Percentiles rank a stretch among this genome's conserved stretches.
These are phyloP conservation scores for Starmerella vaccinii DNA, from an alignment of 805 yeast genomes.

Conservation along the genomic window DNA sequence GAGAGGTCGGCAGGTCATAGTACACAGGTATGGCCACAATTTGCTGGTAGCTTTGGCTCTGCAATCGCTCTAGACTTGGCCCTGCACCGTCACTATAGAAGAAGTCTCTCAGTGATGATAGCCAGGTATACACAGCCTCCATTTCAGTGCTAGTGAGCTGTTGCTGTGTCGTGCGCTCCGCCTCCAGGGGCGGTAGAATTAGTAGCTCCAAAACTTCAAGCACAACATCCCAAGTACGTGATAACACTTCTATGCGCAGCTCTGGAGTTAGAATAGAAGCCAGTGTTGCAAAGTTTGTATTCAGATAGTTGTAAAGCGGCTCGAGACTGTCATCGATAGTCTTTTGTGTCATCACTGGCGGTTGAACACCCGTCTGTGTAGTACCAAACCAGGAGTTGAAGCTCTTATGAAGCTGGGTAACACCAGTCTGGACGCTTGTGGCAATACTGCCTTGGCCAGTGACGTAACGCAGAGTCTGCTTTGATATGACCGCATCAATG, in stretches of 20 bases:
- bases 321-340: constrained; percentile 50
- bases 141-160: constrained; percentile 51
- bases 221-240: constrained; percentile 71
- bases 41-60: constrained; percentile 53
- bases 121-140: constrained; percentile 62
- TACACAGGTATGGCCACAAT: constrained; percentile 53
- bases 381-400: constrained; percentile 30
- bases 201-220: constrained; percentile 59
- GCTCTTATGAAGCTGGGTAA: constrained; percentile 23
- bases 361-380: neutral
- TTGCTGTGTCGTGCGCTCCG: constrained; percentile 26
- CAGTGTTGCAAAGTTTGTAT: constrained; percentile 53
- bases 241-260: constrained; percentile 53
- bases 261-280: constrained; percentile 49
- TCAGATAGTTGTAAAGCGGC: constrained; percentile 66
- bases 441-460: constrained; percentile 29
- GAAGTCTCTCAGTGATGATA: constrained; percentile 57
- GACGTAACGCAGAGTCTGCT: constrained; percentile 42
- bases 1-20: constrained; percentile 43
- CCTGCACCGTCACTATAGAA: constrained; percentile 77
- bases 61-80: constrained; percentile 55
- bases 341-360: constrained; percentile 6
- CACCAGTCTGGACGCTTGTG: constrained; percentile 22
- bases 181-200: constrained; percentile 56
- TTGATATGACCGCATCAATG: constrained; percentile 48